phyloP scores from a whole-genome alignment of 2,329 filamentous ascomycete species.

The Coleophoma cylindrospora region DNA sequence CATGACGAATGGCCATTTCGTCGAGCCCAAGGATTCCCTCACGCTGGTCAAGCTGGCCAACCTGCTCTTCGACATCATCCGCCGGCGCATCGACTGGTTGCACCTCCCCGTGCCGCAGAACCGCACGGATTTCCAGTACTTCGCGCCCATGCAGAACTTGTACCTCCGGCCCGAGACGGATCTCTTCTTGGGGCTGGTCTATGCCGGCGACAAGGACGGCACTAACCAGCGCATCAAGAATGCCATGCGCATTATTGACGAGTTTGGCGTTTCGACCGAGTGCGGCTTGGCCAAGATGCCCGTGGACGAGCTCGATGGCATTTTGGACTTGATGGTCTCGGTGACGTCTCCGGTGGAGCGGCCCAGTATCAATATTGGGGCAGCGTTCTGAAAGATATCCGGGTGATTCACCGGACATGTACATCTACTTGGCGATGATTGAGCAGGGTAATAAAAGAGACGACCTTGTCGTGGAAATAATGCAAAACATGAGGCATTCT shows the following conservation, averaged over 20 bases:
- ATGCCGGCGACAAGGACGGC: slow-evolving; percentile 31
- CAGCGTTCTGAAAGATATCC: too few species aligned
- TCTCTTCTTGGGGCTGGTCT: slow-evolving; percentile 35
- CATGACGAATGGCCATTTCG: slow-evolving; percentile 35
- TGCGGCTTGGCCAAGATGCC: slow-evolving; percentile 32
- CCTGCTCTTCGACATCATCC: slow-evolving; percentile 19
- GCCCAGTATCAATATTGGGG: too few species aligned
- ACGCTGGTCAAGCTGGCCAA: slow-evolving; percentile 32
- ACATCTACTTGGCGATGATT: too few species aligned
- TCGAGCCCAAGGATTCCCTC: slow-evolving; percentile 29
- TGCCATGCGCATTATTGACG: slow-evolving; percentile 23
- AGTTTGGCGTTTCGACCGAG: slow-evolving; percentile 36
- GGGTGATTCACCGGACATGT: too few species aligned
- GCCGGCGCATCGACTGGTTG: slow-evolving; percentile 31
- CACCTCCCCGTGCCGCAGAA: slow-evolving; percentile 39
- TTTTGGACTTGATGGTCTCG: slow-evolving; percentile 1
- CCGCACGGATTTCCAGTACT: slow-evolving; percentile 30
- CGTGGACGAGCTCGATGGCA: slow-evolving; percentile 8
- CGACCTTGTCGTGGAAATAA: too few species aligned
- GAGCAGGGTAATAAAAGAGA: too few species aligned
- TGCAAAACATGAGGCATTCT: too few species aligned
- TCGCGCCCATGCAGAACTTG: slow-evolving; percentile 30
- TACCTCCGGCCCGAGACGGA: slow-evolving; percentile 24
- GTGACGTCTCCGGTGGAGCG: background rate
- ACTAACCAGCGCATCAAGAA: slow-evolving; percentile 31